A percentile compares a stretch with the other conserved stretches of the same genome.
Evolutionary conservation across 805 yeast genomes (phyloP).

Genomic region (Teunomyces kruisii): DNA sequence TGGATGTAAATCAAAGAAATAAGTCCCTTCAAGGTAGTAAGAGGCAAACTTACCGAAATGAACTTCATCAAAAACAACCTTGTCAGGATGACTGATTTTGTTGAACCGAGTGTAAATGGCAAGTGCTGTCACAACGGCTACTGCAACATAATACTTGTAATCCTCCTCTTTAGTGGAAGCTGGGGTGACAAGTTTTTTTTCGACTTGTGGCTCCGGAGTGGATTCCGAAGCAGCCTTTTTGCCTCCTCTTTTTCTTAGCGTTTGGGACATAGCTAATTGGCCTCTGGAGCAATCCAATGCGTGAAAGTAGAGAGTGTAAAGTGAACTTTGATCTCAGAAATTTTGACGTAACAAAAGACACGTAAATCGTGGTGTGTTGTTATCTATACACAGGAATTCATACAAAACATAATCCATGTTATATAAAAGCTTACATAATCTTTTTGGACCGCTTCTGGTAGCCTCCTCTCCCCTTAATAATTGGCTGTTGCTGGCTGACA

Average conservation of each 20-base stretch:
- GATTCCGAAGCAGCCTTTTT: slow-evolving; percentile 16
- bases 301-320: neutral
- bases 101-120: slow-evolving; percentile 60
- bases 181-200: neutral
- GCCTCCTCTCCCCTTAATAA: slow-evolving; percentile 44
- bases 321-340: neutral
- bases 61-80: slow-evolving; percentile 84
- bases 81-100: slow-evolving; percentile 60
- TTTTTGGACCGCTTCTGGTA: slow-evolving; percentile 43
- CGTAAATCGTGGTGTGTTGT: neutral
- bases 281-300: neutral
- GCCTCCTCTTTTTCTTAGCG: slow-evolving; percentile 26
- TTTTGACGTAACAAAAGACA: neutral
- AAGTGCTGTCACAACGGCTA: slow-evolving; percentile 36
- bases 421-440: slow-evolving; percentile 23
- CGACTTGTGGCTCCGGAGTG: neutral
- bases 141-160: slow-evolving; percentile 31
- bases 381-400: neutral
- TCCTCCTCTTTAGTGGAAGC: slow-evolving; percentile 24
- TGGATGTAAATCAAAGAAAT: slow-evolving; percentile 96
- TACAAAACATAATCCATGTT: neutral
- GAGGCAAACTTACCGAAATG: slow-evolving; percentile 87
- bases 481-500: slow-evolving; percentile 19
- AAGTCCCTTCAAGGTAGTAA: slow-evolving; percentile 83
- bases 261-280: slow-evolving; percentile 22